A percentile compares a stretch with the other conserved stretches of the same genome.
phyloP scores from a whole-genome alignment of 495 filamentous ascomycete species.

The Lasiosphaeria miniovina region DNA sequence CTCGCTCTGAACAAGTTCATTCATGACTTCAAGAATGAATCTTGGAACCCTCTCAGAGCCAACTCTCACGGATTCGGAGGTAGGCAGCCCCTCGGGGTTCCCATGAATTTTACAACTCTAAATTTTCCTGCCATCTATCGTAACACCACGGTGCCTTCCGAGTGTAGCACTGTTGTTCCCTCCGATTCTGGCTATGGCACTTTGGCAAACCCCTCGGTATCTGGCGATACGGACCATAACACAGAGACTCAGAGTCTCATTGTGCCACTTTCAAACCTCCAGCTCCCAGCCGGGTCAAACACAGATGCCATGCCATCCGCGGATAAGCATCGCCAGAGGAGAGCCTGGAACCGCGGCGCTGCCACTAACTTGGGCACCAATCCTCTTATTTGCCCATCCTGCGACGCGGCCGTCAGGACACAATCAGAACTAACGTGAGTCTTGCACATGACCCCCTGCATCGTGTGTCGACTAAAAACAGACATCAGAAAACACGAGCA shows the following conservation, averaged over 20 bases:
- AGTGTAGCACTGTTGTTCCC: conserved; percentile 28
- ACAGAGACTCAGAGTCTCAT: conserved; percentile 40
- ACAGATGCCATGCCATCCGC: conserved; percentile 5
- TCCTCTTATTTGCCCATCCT: conserved; percentile 30
- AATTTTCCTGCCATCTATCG: conserved; percentile 18
- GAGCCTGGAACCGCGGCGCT: conserved; percentile 6
- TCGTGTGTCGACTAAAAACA: background rate
- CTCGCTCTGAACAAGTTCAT: conserved; percentile 7
- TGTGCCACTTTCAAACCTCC: conserved; percentile 25
- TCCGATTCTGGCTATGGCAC: conserved; percentile 70
- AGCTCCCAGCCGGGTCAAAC: conserved; percentile 19
- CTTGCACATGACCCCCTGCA: background rate
- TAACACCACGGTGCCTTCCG: conserved; percentile 8
- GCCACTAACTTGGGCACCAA: conserved; percentile 19
- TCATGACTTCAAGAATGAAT: background rate
- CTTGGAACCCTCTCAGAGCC: conserved; percentile 13
- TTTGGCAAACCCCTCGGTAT: conserved; percentile 46
- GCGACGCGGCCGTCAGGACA: conserved; percentile 40
- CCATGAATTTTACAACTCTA: background rate
- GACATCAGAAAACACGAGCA: conserved; percentile 73
- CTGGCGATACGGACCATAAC: conserved; percentile 36
- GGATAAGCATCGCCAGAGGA: conserved; percentile 4
- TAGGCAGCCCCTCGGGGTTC: background rate
- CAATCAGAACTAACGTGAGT: conserved; percentile 50
- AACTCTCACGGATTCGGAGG: background rate